Conservation (phyloP, 1,139 yeast genomes). For the Suhomyces terraborum region DNA sequence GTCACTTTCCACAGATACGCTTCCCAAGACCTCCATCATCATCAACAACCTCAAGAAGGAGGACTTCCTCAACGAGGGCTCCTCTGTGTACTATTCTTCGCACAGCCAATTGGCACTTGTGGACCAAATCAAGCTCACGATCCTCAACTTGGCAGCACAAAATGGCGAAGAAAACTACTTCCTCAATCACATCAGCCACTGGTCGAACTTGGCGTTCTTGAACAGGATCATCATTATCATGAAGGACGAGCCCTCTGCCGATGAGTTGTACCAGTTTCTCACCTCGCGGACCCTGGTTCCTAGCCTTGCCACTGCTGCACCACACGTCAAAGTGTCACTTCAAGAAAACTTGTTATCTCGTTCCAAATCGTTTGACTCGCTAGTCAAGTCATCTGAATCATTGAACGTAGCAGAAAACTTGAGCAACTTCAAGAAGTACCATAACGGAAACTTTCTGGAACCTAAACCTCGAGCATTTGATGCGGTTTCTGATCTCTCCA, state of each 20-base stretch:
- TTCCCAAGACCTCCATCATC: constrained; percentile 38
- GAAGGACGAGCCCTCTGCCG: constrained; percentile 35
- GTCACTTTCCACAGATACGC: constrained; percentile 12
- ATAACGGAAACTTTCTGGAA: constrained; percentile 27
- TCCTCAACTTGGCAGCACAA: constrained; percentile 28
- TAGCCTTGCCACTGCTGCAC: constrained; percentile 17
- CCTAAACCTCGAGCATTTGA: constrained; percentile 43
- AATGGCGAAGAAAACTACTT: constrained; percentile 25
- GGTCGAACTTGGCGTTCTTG: constrained; percentile 50
- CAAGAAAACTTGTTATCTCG: constrained; percentile 46
- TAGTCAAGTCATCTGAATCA: constrained; percentile 17
- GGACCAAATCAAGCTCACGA: constrained; percentile 38
- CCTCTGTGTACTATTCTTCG: background rate
- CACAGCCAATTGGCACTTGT: constrained; percentile 29
- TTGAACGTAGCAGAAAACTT: constrained; percentile 26
- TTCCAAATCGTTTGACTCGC: constrained; percentile 41
- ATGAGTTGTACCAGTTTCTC: constrained; percentile 27
- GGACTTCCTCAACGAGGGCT: constrained; percentile 29
- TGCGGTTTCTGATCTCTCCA: constrained; percentile 30
- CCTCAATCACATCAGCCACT: constrained; percentile 37
- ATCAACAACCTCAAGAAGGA: constrained; percentile 37
- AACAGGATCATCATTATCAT: constrained; percentile 45
- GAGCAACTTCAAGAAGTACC: constrained; percentile 30
- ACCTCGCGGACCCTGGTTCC: constrained; percentile 13
- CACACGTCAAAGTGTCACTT: constrained; percentile 35